Conservation (phyloP, 768 basidiomycete genomes). For the Tephrocybe sp. region DNA sequence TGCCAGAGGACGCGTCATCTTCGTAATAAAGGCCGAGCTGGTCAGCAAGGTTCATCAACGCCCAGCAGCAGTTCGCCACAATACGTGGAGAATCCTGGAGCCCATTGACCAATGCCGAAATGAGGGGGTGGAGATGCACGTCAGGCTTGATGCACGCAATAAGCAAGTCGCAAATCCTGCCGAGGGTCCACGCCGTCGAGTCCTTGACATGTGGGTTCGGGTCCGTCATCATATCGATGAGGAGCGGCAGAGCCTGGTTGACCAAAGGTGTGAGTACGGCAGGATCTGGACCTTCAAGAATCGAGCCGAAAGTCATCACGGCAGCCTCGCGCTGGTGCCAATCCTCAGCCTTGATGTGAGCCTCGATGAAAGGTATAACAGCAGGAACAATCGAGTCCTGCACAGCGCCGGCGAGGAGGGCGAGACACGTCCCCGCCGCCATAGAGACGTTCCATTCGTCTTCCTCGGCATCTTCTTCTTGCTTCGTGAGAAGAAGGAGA, state of each 20-base stretch:
- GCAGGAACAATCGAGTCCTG: conserved; percentile 87
- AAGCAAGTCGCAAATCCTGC: conserved; percentile 89
- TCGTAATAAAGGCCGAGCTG: conserved; percentile 73
- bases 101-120: conserved; percentile 80
- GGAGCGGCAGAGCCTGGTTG: conserved; percentile 87
- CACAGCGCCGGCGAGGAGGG: conserved; percentile 86
- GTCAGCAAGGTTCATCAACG: conserved; percentile 91
- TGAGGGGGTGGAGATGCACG: conserved; percentile 78
- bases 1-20: conserved; percentile 48
- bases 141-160: conserved; percentile 86
- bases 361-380: conserved; percentile 97
- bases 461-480: conserved; percentile 96
- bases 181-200: conserved; percentile 96
- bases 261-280: conserved; percentile 85
- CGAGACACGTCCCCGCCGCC: conserved; percentile 92
- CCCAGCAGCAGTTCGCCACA: conserved; percentile 93
- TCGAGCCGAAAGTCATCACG: conserved; percentile 97
- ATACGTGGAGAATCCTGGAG: conserved; percentile 82
- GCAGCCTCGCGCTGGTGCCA: conserved; percentile 98
- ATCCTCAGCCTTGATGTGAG: conserved; percentile 85
- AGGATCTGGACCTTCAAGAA: conserved; percentile 94
- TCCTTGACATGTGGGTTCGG: conserved; percentile 85
- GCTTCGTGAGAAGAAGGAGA: conserved; percentile 81
- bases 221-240: conserved; percentile 96
- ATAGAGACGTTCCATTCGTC: conserved; percentile 99